Evolutionary conservation across 345 rosid genomes (phyloP).

Genomic region (Excoecaria agallocha): DNA sequence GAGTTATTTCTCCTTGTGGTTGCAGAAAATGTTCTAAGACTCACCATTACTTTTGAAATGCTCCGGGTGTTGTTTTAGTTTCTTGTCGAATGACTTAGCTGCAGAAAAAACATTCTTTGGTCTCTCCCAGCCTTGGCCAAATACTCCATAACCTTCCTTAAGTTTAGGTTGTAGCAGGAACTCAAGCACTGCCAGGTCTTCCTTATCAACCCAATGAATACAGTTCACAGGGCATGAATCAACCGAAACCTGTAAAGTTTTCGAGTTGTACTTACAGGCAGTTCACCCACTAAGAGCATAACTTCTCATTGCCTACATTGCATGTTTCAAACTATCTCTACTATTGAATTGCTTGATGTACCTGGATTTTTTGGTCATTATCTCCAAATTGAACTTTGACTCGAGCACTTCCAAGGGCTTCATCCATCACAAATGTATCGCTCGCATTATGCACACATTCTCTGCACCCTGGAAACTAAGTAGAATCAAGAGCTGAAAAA

Average conservation of each 20-base stretch:
- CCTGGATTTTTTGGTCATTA: conserved; percentile 46
- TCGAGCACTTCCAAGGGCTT: conserved; percentile 48
- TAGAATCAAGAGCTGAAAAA: background rate
- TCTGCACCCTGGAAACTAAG: conserved; percentile 48
- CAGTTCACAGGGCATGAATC: conserved; percentile 71
- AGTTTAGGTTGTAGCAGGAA: conserved; percentile 46
- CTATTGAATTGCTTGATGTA: conserved; percentile 4
- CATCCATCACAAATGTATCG: conserved; percentile 53
- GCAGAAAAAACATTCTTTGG: conserved; percentile 52
- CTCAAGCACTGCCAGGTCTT: conserved; percentile 55
- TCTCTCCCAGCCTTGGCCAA: conserved; percentile 64
- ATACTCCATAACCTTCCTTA: conserved; percentile 50
- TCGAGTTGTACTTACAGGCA: background rate
- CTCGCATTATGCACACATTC: conserved; percentile 61
- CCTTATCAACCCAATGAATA: conserved; percentile 54
- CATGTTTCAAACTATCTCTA: background rate
- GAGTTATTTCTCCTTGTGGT: background rate
- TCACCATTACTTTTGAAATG: conserved; percentile 20
- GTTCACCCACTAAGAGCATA: background rate
- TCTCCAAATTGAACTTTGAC: conserved; percentile 60
- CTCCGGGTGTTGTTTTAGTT: conserved; percentile 32
- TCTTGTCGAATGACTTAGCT: conserved; percentile 46
- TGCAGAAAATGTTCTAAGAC: background rate
- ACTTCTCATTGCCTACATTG: background rate
- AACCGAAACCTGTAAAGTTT: conserved; percentile 42